Percentiles rank a stretch among this genome's conserved stretches.
These are phyloP conservation scores for Elaeis oleifera DNA, from an alignment of 202 grass and related monocot species.

Conservation along the genomic window DNA sequence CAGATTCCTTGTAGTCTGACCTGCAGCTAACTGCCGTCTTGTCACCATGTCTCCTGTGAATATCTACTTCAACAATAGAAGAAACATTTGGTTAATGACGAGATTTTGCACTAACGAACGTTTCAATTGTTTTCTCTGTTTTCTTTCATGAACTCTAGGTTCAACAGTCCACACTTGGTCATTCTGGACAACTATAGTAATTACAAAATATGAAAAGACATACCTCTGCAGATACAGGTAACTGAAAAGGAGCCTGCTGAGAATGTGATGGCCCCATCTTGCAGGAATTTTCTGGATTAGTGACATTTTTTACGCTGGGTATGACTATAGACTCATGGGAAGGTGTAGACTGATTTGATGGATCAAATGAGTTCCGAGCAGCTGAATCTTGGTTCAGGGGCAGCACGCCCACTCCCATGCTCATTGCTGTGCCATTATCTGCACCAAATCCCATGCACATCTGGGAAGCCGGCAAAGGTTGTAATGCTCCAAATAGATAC, in stretches of 20 bases:
- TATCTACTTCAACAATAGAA: conserved; percentile 1
- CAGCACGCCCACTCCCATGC: neutral
- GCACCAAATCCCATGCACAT: neutral
- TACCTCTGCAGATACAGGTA: neutral
- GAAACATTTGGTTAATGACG: no score
- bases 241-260: neutral
- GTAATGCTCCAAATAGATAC: neutral
- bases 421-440: neutral
- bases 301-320: neutral
- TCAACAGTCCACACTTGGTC: no score
- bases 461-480: conserved; percentile 4
- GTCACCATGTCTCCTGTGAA: neutral
- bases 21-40: neutral
- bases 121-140: no score
- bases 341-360: neutral
- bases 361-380: neutral
- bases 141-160: no score
- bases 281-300: neutral
- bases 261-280: neutral
- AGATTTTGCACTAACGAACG: no score
- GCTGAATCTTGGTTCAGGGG: conserved; percentile 9
- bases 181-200: no score
- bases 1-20: neutral
- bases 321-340: neutral
- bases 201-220: neutral